Evolutionary conservation across 164 flowering plant species (phyloP).

Genomic region (Paratinospora sagittata): DNA sequence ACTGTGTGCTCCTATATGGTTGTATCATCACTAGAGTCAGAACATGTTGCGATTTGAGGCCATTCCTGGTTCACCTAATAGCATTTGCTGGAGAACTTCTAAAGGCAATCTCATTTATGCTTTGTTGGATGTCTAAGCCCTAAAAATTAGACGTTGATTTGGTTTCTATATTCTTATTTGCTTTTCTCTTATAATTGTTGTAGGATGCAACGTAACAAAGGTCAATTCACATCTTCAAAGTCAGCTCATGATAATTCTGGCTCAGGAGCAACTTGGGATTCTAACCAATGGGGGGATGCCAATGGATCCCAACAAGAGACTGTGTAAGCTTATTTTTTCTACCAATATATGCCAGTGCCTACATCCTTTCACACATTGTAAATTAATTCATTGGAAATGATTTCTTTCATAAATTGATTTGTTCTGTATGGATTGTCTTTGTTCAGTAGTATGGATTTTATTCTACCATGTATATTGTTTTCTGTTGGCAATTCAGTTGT

Average conservation of each 20-base stretch:
- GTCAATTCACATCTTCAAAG: conserved; percentile 71
- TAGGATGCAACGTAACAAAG: conserved; percentile 78
- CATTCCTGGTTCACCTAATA: too few relatives aligned
- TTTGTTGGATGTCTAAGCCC: not conserved
- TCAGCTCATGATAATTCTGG: conserved; percentile 38
- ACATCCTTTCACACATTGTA: not conserved
- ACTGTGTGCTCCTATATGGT: too few relatives aligned
- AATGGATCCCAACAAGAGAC: conserved; percentile 42
- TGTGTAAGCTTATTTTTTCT: conserved; percentile 37
- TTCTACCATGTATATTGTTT: too few relatives aligned
- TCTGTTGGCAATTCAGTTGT: too few relatives aligned
- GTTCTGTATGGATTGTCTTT: too few relatives aligned
- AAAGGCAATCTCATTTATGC: too few relatives aligned
- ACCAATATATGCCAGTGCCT: not conserved
- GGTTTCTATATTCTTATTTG: not conserved
- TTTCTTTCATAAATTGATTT: too few relatives aligned
- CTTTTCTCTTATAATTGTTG: conserved; percentile 6
- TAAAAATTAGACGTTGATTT: not conserved
- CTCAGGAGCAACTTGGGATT: conserved; percentile 40
- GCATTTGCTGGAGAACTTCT: too few relatives aligned
- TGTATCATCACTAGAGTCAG: too few relatives aligned
- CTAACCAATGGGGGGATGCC: conserved; percentile 39
- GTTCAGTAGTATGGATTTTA: too few relatives aligned
- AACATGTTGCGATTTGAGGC: too few relatives aligned
- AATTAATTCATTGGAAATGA: too few relatives aligned